Percentiles rank a stretch among this genome's conserved stretches.
Evolutionary conservation across 768 basidiomycete species (phyloP).

Genomic region (Boletus eberwhitei): DNA sequence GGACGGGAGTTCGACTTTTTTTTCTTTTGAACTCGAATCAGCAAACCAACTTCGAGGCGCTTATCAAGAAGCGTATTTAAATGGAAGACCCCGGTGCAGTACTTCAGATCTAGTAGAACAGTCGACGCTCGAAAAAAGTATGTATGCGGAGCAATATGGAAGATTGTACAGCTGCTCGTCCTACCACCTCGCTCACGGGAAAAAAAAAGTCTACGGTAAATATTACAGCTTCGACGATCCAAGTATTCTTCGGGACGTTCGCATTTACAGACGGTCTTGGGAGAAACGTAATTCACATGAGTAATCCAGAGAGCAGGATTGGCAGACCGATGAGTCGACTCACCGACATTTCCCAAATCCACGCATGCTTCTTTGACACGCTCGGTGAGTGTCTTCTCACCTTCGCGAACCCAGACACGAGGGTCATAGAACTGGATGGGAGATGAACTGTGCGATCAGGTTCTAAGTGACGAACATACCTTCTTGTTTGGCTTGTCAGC

Average conservation of each 20-base stretch:
- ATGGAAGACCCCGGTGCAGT: slow-evolving; percentile 7
- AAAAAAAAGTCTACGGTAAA: slow-evolving; percentile 19
- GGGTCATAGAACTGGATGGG: slow-evolving; percentile 78
- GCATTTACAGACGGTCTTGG: slow-evolving; percentile 24
- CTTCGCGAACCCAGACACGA: slow-evolving; percentile 97
- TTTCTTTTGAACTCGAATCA: not conserved
- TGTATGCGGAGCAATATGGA: not conserved
- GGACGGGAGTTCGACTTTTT: not conserved
- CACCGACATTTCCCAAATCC: slow-evolving; percentile 76
- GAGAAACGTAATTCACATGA: not conserved
- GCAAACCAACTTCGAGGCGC: not conserved
- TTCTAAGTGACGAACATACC: slow-evolving; percentile 36
- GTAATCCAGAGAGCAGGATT: not conserved
- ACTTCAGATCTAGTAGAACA: not conserved
- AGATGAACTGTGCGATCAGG: not conserved
- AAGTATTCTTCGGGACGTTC: not conserved
- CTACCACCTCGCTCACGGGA: not conserved
- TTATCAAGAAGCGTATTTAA: slow-evolving; percentile 2
- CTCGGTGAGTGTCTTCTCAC: slow-evolving; percentile 84
- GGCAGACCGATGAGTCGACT: slow-evolving; percentile 20
- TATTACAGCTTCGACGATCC: slow-evolving; percentile 9
- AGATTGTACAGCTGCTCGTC: slow-evolving; percentile 3
- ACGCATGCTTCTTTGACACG: slow-evolving; percentile 93
- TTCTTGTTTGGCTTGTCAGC: slow-evolving; percentile 99
- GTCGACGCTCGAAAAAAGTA: not conserved